Percentiles rank a stretch among this genome's conserved stretches.
phyloP scores from a whole-genome alignment of 371 early-diverging fungal species.

The Mucor circinelloides region DNA sequence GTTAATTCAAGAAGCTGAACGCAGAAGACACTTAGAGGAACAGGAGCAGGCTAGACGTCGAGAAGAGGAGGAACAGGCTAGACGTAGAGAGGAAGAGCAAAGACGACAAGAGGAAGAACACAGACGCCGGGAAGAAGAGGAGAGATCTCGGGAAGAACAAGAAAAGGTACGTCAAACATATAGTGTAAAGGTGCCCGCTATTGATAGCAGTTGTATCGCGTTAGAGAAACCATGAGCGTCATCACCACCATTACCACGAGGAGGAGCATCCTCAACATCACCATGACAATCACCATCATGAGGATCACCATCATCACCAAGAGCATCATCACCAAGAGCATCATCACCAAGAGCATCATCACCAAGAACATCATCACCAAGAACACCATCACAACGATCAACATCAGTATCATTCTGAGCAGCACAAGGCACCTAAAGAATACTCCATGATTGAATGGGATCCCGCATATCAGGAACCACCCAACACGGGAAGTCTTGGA shows the following conservation, averaged over 20 bases:
- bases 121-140: constrained; percentile 5
- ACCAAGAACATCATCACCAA: not conserved
- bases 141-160: constrained; percentile 7
- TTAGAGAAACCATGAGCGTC: not conserved
- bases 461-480: constrained; percentile 34
- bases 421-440: not conserved
- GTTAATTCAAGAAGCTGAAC: constrained; percentile 10
- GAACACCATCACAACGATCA: not conserved
- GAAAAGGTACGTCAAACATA: not conserved
- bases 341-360: not conserved
- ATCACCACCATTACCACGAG: not conserved
- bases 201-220: not conserved
- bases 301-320: not conserved
- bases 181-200: not conserved
- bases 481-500: constrained; percentile 20
- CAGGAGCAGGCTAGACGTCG: not conserved
- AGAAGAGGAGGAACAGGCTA: not conserved
- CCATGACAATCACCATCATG: not conserved
- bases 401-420: not conserved
- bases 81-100: not conserved
- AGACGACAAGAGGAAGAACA: not conserved
- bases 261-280: not conserved
- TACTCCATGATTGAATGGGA: constrained; percentile 35
- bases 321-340: constrained; percentile 4
- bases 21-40: not conserved